Evolutionary conservation across 331 rosid genomes (phyloP).

Genomic region (Spiraea crenata): DNA sequence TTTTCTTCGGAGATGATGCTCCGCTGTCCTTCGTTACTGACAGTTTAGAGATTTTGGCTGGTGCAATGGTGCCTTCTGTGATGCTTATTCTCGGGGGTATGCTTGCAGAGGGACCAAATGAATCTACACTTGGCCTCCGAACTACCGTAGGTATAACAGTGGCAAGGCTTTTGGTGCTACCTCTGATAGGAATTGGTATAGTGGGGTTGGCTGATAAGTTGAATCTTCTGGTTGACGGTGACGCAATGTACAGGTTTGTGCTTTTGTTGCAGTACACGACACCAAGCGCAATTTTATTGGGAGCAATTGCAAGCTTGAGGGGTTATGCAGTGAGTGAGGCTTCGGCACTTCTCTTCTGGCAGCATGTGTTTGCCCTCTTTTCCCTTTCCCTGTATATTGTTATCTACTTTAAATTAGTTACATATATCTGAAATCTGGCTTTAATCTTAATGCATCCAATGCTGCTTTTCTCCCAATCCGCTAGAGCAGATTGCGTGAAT

Average conservation of each 20-base stretch:
- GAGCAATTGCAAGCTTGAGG: slow-evolving; percentile 84
- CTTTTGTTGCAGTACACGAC: slow-evolving; percentile 78
- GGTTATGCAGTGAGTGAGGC: slow-evolving; percentile 87
- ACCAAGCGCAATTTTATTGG: slow-evolving; percentile 80
- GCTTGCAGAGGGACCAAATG: slow-evolving; percentile 90
- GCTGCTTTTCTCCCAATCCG: too few relatives aligned
- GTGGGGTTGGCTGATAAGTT: slow-evolving; percentile 57
- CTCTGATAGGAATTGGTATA: slow-evolving; percentile 66
- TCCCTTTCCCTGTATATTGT: slow-evolving; percentile 60
- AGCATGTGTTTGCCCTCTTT: slow-evolving; percentile 60
- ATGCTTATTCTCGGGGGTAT: slow-evolving; percentile 87
- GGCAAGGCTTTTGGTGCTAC: slow-evolving; percentile 85
- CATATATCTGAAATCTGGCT: slow-evolving; percentile 34
- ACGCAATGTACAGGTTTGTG: slow-evolving; percentile 66
- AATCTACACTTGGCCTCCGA: slow-evolving; percentile 65
- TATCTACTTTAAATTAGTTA: slow-evolving; percentile 46
- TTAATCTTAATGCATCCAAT: slow-evolving; percentile 6
- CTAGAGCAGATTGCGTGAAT: neutral
- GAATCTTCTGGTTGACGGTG: slow-evolving; percentile 49
- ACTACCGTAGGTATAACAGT: slow-evolving; percentile 65
- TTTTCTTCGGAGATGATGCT: slow-evolving; percentile 62
- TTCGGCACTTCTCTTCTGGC: slow-evolving; percentile 75
- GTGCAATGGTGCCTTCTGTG: slow-evolving; percentile 82
- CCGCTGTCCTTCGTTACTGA: slow-evolving; percentile 68
- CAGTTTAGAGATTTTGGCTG: slow-evolving; percentile 65